Conservation (phyloP, 2,329 filamentous ascomycete species). For the Cytospora leucostoma region DNA sequence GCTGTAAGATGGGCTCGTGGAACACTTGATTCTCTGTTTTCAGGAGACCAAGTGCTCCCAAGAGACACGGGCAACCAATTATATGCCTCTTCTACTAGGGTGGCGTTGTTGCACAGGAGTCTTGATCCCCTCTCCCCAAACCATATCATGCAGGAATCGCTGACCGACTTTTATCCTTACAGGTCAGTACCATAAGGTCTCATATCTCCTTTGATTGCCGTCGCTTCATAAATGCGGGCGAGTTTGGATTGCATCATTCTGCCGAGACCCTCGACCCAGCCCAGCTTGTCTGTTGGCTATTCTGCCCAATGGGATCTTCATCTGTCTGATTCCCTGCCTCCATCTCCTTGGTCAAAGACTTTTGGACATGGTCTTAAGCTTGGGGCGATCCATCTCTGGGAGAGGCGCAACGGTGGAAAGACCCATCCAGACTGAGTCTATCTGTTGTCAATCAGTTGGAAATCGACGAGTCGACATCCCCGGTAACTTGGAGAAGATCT, state of each 20-base stretch:
- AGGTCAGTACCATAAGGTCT: conserved; percentile 27
- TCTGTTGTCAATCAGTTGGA: conserved; percentile 13
- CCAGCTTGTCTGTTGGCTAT: conserved; percentile 14
- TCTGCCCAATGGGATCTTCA: conserved; percentile 18
- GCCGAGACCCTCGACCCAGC: conserved; percentile 26
- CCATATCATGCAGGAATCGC: conserved; percentile 26
- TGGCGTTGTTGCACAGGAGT: conserved; percentile 24
- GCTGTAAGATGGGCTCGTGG: conserved; percentile 16
- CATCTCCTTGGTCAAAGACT: conserved; percentile 22
- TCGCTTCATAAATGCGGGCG: conserved; percentile 22
- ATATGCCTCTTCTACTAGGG: conserved; percentile 6
- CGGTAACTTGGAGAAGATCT: conserved; percentile 5
- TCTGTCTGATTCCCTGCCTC: conserved; percentile 20
- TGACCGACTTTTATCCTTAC: conserved; percentile 27
- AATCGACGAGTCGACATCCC: conserved; percentile 9
- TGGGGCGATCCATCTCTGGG: conserved; percentile 16
- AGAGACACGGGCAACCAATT: conserved; percentile 18
- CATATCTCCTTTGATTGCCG: conserved; percentile 24
- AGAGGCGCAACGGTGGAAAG: conserved; percentile 13
- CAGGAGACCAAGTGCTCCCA: conserved; percentile 11
- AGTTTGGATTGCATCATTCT: conserved; percentile 20
- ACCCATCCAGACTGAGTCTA: conserved; percentile 7
- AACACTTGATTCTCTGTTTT: conserved; percentile 15
- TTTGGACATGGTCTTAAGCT: conserved; percentile 24
- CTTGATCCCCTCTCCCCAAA: conserved; percentile 6